These are phyloP conservation scores for Pseudopithomyces maydicus DNA, from an alignment of 2,329 filamentous ascomycete species.

Conservation along the genomic window DNA sequence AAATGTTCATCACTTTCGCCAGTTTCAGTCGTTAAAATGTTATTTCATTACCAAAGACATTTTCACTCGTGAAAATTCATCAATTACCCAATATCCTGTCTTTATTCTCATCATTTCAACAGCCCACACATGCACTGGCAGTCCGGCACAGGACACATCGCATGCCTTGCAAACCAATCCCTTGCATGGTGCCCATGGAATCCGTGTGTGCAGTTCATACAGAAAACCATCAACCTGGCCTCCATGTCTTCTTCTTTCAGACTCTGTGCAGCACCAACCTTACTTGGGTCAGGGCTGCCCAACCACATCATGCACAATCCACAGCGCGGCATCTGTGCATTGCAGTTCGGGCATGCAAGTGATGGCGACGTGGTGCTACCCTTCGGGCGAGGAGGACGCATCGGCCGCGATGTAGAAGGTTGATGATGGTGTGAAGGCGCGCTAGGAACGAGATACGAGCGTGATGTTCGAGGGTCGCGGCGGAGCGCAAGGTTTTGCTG, in stretches of 20 bases:
- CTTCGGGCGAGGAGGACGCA: slow-evolving; percentile 13
- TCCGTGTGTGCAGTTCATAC: slow-evolving; percentile 66
- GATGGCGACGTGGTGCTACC: slow-evolving; percentile 47
- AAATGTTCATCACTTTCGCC: no score
- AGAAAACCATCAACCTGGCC: slow-evolving; percentile 63
- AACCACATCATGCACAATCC: slow-evolving; percentile 67
- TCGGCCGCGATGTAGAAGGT: slow-evolving; percentile 5
- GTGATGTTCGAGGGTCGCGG: slow-evolving; percentile 29
- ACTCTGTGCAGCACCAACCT: slow-evolving; percentile 40
- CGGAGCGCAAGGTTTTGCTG: slow-evolving; percentile 58
- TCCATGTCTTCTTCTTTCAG: slow-evolving; percentile 53
- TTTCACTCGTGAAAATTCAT: no score
- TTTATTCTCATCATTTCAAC: slow-evolving; percentile 39
- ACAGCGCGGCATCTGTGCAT: slow-evolving; percentile 67
- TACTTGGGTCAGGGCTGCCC: slow-evolving; percentile 61
- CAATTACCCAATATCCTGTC: no score
- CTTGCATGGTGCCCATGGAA: slow-evolving; percentile 67
- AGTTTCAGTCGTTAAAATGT: no score
- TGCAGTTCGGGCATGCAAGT: slow-evolving; percentile 65
- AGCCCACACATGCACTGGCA: slow-evolving; percentile 60
- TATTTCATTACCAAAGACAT: no score
- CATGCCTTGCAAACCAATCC: slow-evolving; percentile 64
- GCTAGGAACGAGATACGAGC: slow-evolving; percentile 28
- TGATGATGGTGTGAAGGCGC: slow-evolving; percentile 1
- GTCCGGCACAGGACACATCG: slow-evolving; percentile 60